Percentiles rank a stretch among this genome's conserved stretches.
Conservation (phyloP, 192 early-diverging fungal species). For the Coemansia sp. region DNA sequence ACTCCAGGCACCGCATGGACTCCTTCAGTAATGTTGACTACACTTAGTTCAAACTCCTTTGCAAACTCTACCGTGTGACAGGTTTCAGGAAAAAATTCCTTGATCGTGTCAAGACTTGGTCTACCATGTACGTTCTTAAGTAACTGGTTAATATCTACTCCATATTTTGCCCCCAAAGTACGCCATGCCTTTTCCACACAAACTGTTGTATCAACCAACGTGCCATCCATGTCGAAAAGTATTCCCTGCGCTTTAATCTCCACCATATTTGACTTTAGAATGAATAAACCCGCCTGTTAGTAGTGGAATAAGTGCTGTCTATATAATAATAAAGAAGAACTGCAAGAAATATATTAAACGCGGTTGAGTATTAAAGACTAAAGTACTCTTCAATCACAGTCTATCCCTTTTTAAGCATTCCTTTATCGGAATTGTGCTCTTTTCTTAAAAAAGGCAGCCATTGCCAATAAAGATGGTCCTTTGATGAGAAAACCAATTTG, state of each 20-base stretch:
- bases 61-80: slow-evolving; percentile 21
- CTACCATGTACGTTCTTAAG: slow-evolving; percentile 25
- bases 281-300: no score
- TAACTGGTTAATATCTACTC: slow-evolving; percentile 16
- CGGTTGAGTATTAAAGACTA: no score
- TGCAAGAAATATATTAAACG: not conserved
- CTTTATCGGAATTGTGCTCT: no score
- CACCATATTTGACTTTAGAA: not conserved
- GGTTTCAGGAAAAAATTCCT: slow-evolving; percentile 24
- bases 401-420: no score
- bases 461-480: no score
- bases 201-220: slow-evolving; percentile 35
- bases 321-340: slow-evolving; percentile 13
- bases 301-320: not conserved
- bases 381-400: no score
- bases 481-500: no score
- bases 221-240: slow-evolving; percentile 51
- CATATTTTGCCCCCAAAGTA: slow-evolving; percentile 12
- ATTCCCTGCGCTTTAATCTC: slow-evolving; percentile 29
- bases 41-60: slow-evolving; percentile 6
- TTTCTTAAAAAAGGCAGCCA: no score
- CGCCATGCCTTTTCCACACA: slow-evolving; percentile 45
- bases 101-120: slow-evolving; percentile 28
- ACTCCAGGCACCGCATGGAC: slow-evolving; percentile 35
- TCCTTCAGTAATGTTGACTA: slow-evolving; percentile 23